Percentiles rank a stretch among this genome's conserved stretches.
phyloP scores from a whole-genome alignment of 768 basidiomycete genomes.

The Fistulinella prunicolor region DNA sequence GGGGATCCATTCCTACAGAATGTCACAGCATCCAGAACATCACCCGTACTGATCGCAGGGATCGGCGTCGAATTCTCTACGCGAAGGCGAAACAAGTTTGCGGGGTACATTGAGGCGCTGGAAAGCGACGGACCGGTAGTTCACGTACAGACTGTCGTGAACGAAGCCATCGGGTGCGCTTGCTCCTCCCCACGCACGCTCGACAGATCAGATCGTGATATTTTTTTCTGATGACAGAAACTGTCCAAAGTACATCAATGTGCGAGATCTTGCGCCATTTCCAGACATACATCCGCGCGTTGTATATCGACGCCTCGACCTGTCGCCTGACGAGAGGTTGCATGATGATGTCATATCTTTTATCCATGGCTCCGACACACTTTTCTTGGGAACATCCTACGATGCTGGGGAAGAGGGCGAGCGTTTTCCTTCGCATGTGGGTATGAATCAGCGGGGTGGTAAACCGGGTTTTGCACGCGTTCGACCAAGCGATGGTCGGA shows the following conservation, averaged over 20 bases:
- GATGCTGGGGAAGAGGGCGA: slow-evolving; percentile 35
- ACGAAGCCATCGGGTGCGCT: slow-evolving; percentile 61
- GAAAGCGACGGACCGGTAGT: slow-evolving; percentile 32
- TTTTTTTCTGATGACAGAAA: slow-evolving; percentile 41
- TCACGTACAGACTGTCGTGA: slow-evolving; percentile 38
- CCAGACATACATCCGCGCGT: slow-evolving; percentile 40
- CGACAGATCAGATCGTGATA: background rate
- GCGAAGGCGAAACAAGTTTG: slow-evolving; percentile 61
- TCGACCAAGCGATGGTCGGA: slow-evolving; percentile 49
- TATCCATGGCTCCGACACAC: slow-evolving; percentile 50
- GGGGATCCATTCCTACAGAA: slow-evolving; percentile 55
- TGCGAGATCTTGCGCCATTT: slow-evolving; percentile 49
- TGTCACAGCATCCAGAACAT: slow-evolving; percentile 5
- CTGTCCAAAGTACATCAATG: slow-evolving; percentile 68
- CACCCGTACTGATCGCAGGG: slow-evolving; percentile 46
- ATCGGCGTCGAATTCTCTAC: slow-evolving; percentile 62
- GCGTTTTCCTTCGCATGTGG: slow-evolving; percentile 53
- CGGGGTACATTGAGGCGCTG: slow-evolving; percentile 44
- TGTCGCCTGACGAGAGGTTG: slow-evolving; percentile 40
- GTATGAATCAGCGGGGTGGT: slow-evolving; percentile 68
- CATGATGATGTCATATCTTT: slow-evolving; percentile 49
- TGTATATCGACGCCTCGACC: slow-evolving; percentile 30
- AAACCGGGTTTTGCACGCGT: slow-evolving; percentile 59
- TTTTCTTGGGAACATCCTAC: slow-evolving; percentile 58
- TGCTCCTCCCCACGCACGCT: too few relatives aligned